Evolutionary conservation across 129 eudicot species (phyloP).

Genomic region (Saussurea involucrata): DNA sequence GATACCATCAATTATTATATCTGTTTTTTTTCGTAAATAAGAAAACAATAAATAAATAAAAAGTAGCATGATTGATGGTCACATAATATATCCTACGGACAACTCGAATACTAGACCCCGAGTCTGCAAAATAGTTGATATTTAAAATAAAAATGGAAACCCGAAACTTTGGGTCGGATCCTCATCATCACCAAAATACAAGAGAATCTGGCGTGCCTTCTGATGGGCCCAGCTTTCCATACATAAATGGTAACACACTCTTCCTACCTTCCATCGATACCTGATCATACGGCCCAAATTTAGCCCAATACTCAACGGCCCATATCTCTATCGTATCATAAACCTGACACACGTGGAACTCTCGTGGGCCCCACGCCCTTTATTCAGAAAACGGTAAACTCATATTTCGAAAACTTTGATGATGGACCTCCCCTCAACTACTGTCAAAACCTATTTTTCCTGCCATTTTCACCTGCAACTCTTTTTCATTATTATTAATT

Average conservation of each 20-base stretch:
- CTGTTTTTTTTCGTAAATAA: too few relatives aligned
- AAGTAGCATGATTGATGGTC: slow-evolving; percentile 2
- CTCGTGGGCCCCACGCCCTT: slow-evolving; percentile 25
- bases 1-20: too few relatives aligned
- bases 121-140: slow-evolving; percentile 22
- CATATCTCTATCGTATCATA: slow-evolving; percentile 30
- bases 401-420: slow-evolving; percentile 31
- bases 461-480: slow-evolving; percentile 37
- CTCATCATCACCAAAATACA: slow-evolving; percentile 29
- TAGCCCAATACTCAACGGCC: slow-evolving; percentile 40
- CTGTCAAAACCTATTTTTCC: slow-evolving; percentile 20
- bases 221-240: slow-evolving; percentile 24
- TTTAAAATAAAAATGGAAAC: slow-evolving; percentile 19
- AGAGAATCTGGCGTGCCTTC: slow-evolving; percentile 24
- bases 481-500: background rate
- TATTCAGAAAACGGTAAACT: slow-evolving; percentile 29
- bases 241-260: slow-evolving; percentile 17
- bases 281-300: slow-evolving; percentile 13
- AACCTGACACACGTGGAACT: slow-evolving; percentile 35
- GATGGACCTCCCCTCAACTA: slow-evolving; percentile 21
- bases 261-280: slow-evolving; percentile 14
- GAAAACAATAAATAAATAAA: too few relatives aligned
- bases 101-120: slow-evolving; percentile 4
- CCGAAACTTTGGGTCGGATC: slow-evolving; percentile 39
- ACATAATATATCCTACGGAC: slow-evolving; percentile 25